Base-by-base conservation (phyloP, 257 asterid genomes). In the Solanum lignicaule region DNA sequence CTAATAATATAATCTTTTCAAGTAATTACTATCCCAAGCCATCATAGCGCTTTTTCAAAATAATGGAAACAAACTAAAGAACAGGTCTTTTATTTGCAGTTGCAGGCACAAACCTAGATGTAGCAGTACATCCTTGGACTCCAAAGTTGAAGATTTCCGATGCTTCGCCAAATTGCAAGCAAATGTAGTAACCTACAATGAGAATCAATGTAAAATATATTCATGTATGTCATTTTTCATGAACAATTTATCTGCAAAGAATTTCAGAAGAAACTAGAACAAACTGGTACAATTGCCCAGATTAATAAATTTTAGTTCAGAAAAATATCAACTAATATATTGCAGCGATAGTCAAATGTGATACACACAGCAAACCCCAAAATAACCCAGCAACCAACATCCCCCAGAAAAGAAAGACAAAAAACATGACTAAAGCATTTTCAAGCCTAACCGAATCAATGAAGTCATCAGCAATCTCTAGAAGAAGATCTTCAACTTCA, bases 81-180 rank as follows among this genome's bases (percentile, higher is more conserved):
- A 7, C 33, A 78, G 52, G 65, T 86, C 29, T 25, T 48, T 48
- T 48, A 48, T 82, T 27, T 23, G 87, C 55, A 32, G 83, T 38
- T 31, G 83, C 87, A 90, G 89, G 89, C 29, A 91, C 98, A 92
- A 90, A 97, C 99, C 99, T 93, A 97, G 93, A 94, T 94, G 98
- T 92, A 97, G 93, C 92, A 93, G 88, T 52, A 95, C 92, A 89
- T 97, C 99, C 94, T 96, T 97, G 73, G 99, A 90, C 88, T 97
- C 99, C 90, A 97, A 76, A 46, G 97, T 97, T 31, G 99, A 92
- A 83, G 99, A 97, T 71, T 94, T 96, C 87, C 99, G 94, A 92
- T 97, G 99, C 95, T 97, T 97, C 39, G 99, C 99, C 90, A 97
- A 89, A 89, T 92, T 88, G 95, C 99, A 97, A 62, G 99, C 95